A percentile compares a stretch with the other conserved stretches of the same genome.
Conservation (phyloP, 1,139 yeast species). For the Hansenula lynferdii region DNA sequence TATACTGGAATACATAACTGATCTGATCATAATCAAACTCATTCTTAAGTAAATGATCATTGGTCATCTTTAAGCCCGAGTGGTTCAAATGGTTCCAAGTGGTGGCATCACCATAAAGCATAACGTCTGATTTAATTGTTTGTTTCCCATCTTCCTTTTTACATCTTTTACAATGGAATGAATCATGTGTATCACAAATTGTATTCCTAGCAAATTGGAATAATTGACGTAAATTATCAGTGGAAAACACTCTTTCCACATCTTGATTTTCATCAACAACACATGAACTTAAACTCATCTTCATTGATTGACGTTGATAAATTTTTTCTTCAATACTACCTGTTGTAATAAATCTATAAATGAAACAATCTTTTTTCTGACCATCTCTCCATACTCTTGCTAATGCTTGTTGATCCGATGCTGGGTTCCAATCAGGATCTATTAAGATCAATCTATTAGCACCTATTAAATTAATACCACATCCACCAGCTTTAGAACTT, state of each 20-base stretch:
- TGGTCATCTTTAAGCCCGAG: constrained; percentile 53
- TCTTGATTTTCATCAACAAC: constrained; percentile 97
- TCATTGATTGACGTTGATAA: constrained; percentile 96
- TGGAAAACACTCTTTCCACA: constrained; percentile 85
- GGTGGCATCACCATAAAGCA: constrained; percentile 97
- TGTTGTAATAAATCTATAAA: constrained; percentile 87
- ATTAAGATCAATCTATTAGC: constrained; percentile 85
- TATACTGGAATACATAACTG: constrained; percentile 87
- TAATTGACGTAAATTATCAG: constrained; percentile 72
- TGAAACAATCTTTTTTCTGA: constrained; percentile 93
- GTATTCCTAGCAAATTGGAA: constrained; percentile 70
- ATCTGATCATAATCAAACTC: constrained; percentile 69
- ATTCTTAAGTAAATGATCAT: constrained; percentile 71
- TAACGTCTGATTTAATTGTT: constrained; percentile 64
- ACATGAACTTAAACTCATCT: constrained; percentile 86
- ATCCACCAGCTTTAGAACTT: constrained; percentile 98
- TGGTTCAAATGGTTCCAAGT: constrained; percentile 92
- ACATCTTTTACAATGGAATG: constrained; percentile 86
- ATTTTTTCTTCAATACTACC: constrained; percentile 97
- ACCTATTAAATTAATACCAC: constrained; percentile 96
- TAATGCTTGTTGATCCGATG: constrained; percentile 96
- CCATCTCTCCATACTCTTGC: constrained; percentile 99
- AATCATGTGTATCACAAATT: constrained; percentile 86
- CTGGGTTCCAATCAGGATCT: constrained; percentile 99
- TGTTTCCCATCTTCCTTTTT: constrained; percentile 53